A percentile compares a stretch with the other conserved stretches of the same genome.
phyloP scores from a whole-genome alignment of 2,329 filamentous ascomycete species.

The Lachnellula willkommii region DNA sequence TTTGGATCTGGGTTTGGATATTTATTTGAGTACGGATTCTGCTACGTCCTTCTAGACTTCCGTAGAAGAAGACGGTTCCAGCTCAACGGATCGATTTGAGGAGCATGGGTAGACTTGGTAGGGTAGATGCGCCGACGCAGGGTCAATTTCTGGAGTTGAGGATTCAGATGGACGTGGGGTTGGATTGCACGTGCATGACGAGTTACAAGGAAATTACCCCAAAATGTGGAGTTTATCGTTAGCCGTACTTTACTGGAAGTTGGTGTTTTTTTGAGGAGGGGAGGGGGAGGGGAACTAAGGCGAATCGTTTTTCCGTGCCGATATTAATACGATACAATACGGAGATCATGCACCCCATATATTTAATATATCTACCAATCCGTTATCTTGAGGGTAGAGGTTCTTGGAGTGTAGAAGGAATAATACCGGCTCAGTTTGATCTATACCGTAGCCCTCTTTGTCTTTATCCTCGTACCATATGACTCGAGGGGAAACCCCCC shows the following conservation, averaged over 20 bases:
- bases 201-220: neutral
- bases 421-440: no score
- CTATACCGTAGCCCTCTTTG: no score
- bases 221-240: no score
- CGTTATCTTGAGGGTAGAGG: no score
- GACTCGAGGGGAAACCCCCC: no score
- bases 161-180: slow-evolving; percentile 16
- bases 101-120: neutral
- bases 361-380: no score
- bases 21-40: no score
- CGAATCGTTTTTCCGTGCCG: neutral
- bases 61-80: neutral
- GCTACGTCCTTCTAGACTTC: neutral
- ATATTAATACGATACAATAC: neutral
- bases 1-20: neutral
- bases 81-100: neutral
- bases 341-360: no score
- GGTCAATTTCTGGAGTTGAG: slow-evolving; percentile 4
- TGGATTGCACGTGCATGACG: slow-evolving; percentile 13
- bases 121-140: neutral
- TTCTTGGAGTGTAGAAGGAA: no score
- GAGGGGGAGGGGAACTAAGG: neutral
- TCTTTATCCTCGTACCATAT: no score
- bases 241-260: no score
- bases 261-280: neutral